Base-by-base conservation (phyloP, 805 yeast genomes). In the Candida loeiensis region DNA sequence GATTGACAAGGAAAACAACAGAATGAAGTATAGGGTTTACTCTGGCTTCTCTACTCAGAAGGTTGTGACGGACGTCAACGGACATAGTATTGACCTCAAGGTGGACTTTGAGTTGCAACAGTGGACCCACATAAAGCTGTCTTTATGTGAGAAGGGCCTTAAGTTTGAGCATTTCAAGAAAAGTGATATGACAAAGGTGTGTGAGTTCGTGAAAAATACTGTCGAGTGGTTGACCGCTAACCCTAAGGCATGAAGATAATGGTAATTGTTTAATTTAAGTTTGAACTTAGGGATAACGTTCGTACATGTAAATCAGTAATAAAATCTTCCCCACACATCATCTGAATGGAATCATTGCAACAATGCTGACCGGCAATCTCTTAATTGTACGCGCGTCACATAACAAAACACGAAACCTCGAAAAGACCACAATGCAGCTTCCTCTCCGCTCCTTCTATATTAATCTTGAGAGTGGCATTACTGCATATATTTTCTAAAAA, bases 61-160 rank as follows among this genome's bases (percentile, higher is more conserved):
- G 32, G 41, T 34, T 14, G 25, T 36, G 17, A 36, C 29, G 6
- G 24, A 39, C 17, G 18, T 28, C 6, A 21, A 20, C 21, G 45
- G 30, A 4, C 43, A 48, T 14, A 24, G 20, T 12, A 16, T 18
- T 3, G 21, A 15, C 2, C 16, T 16, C 15, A 36, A 18, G 17
- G 41, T 46, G 12, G 65, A 63, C 42, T 63, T 64, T 44, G 70
- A 64, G 39, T 44, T 46, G 6, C 55, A 53, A 16, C 60, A 58
- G 44, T 64, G 70, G 70, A 43, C 41, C 26, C 52, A 45, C 16
- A 63, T 63, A 6, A 48, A 56, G 18, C 42, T 50, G 7, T 46
- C 51, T 6, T 36, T 63, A 8, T 64, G 70, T 46, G 53, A 50
- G 3, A 46, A 54, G 29, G 52, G 51, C 6, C 44, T 55, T 7